Evolutionary conservation across 768 basidiomycete genomes (phyloP).

Genomic region (Boletus pseudo-olivaceus): DNA sequence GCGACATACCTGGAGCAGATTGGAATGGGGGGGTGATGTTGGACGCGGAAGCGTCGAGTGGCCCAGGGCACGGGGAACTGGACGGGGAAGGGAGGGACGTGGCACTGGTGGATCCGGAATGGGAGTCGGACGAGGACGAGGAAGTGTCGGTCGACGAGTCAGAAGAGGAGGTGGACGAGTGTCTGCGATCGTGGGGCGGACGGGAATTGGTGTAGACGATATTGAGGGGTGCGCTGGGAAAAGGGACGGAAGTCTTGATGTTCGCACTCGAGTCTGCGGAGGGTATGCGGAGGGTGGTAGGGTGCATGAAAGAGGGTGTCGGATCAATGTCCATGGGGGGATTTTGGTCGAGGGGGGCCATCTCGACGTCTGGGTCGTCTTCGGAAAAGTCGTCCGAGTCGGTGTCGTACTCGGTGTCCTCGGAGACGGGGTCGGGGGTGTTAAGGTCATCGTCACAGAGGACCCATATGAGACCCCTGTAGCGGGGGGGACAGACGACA

Average conservation of each 20-base stretch:
- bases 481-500: constrained; percentile 38
- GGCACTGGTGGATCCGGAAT: constrained; percentile 23
- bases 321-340: constrained; percentile 28
- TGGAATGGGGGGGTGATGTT: constrained; percentile 1
- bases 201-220: constrained; percentile 4
- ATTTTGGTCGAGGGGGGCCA: constrained; percentile 30
- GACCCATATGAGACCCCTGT: constrained; percentile 83
- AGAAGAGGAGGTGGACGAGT: constrained; percentile 25
- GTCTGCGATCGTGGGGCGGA: constrained; percentile 27
- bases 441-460: constrained; percentile 68
- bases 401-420: constrained; percentile 30
- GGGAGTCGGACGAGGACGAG: constrained; percentile 20
- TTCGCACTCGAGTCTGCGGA: constrained; percentile 14
- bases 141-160: constrained; percentile 25
- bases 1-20: constrained; percentile 2
- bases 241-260: constrained; percentile 6
- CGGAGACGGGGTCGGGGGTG: constrained; percentile 13
- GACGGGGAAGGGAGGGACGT: constrained; percentile 30
- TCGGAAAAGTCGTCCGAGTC: constrained; percentile 30
- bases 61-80: constrained; percentile 9
- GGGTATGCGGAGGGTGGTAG: constrained; percentile 33
- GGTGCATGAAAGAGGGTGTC: constrained; percentile 36
- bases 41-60: background rate
- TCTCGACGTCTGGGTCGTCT: constrained; percentile 25
- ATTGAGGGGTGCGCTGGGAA: constrained; percentile 13